Evolutionary conservation across 495 filamentous ascomycete species (phyloP).

Genomic region (Penicillium tannophilum): DNA sequence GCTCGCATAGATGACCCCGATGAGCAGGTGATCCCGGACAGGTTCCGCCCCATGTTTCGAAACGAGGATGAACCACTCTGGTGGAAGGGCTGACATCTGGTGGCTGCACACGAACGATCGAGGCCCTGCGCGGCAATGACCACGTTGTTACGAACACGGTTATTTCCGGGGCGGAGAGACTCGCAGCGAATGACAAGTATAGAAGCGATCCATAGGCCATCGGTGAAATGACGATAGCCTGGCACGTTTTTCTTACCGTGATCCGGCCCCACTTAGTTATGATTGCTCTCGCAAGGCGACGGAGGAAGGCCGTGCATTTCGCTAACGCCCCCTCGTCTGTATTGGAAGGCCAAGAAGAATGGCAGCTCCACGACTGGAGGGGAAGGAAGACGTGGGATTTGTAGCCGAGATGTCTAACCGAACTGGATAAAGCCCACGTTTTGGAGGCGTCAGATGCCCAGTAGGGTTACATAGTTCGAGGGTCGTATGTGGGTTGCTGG

Average conservation of each 20-base stretch:
- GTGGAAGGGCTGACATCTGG: conserved; percentile 18
- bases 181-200: conserved; percentile 1
- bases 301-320: conserved; percentile 15
- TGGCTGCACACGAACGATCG: conserved; percentile 23
- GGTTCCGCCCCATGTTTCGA: conserved; percentile 5
- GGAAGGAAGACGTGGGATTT: conserved; percentile 7
- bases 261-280: conserved; percentile 16
- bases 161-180: conserved; percentile 16
- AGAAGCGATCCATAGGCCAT: conserved; percentile 8
- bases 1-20: conserved; percentile 9
- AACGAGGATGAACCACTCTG: conserved; percentile 10
- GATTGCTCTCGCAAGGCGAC: conserved; percentile 10
- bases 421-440: conserved; percentile 10
- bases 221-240: conserved; percentile 19
- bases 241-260: conserved; percentile 16
- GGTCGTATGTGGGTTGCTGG: conserved; percentile 11
- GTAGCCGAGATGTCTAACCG: conserved; percentile 24
- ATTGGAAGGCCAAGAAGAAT: conserved; percentile 17
- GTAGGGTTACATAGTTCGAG: conserved; percentile 36
- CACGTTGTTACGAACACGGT: conserved; percentile 17
- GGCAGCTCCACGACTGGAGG: neutral
- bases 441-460: conserved; percentile 17
- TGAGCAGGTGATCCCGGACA: conserved; percentile 21
- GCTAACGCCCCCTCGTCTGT: conserved; percentile 14
- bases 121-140: conserved; percentile 18